Evolutionary conservation across 2,329 filamentous ascomycete genomes (phyloP).

Genomic region (Alternaria longipes): DNA sequence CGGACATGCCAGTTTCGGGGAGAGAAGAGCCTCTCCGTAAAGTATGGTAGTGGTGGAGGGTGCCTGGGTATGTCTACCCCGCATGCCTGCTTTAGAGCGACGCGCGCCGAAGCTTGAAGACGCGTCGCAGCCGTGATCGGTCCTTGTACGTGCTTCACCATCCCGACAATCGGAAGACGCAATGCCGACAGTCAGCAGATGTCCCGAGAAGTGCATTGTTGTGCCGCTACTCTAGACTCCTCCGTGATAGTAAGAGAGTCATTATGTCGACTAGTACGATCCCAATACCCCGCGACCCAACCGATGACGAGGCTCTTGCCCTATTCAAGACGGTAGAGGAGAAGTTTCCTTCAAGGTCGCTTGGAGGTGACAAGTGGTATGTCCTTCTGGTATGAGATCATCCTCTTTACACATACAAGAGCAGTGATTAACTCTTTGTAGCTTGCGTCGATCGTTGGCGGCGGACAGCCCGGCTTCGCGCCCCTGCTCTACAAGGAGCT

Average conservation of each 20-base stretch:
- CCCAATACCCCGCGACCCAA: conserved; percentile 41
- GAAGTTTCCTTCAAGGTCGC: conserved; percentile 54
- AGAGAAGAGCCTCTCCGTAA: not conserved
- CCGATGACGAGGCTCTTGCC: conserved; percentile 50
- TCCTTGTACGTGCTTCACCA: not conserved
- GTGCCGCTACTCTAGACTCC: not conserved
- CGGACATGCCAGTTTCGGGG: not conserved
- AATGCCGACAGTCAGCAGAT: conserved; percentile 1
- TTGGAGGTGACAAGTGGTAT: conserved; percentile 60
- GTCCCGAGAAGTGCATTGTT: not conserved
- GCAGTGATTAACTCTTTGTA: conserved; percentile 13
- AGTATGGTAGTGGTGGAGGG: not conserved
- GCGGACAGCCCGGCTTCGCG: conserved; percentile 61
- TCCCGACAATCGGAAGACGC: not conserved
- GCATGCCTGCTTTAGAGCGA: not conserved
- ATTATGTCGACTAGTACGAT: conserved; percentile 25
- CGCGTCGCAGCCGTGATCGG: conserved; percentile 2
- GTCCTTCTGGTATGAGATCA: conserved; percentile 49
- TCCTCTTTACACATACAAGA: not conserved
- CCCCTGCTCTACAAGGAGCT: conserved; percentile 66
- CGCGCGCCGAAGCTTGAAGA: not conserved
- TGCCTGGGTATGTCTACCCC: not conserved
- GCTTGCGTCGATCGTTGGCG: conserved; percentile 59
- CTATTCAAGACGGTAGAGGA: conserved; percentile 56
- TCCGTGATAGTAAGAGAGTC: not conserved